phyloP scores from a whole-genome alignment of 805 yeast genomes.

The Suhomyces tanzawaensis region DNA sequence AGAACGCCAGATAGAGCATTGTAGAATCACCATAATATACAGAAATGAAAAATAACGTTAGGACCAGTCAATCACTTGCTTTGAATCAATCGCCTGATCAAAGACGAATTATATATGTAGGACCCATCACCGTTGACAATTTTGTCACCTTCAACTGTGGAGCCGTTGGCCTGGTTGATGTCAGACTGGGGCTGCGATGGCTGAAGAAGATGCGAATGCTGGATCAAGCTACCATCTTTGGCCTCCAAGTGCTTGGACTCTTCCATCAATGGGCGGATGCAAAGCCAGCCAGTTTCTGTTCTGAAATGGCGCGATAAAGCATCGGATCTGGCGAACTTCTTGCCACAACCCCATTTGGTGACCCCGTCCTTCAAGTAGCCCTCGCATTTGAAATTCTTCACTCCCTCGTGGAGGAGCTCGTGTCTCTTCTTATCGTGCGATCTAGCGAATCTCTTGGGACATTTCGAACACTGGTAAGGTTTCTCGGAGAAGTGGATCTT shows the following conservation, averaged over 20 bases:
- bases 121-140: conserved; percentile 2
- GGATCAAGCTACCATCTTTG: conserved; percentile 3
- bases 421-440: conserved; percentile 77
- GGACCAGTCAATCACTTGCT: conserved; percentile 4
- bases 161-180: not conserved
- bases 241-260: conserved; percentile 45
- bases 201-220: not conserved
- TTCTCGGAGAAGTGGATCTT: conserved; percentile 61
- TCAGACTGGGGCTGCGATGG: not conserved
- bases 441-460: conserved; percentile 70
- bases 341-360: conserved; percentile 74
- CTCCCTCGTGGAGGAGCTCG: conserved; percentile 72
- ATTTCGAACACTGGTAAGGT: conserved; percentile 63
- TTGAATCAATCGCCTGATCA: conserved; percentile 17
- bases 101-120: conserved; percentile 16
- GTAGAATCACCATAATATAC: not conserved
- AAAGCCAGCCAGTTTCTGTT: conserved; percentile 70
- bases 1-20: no score
- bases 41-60: no score
- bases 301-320: conserved; percentile 75
- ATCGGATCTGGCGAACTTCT: conserved; percentile 72
- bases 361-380: conserved; percentile 57
- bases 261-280: conserved; percentile 62
- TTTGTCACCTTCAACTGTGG: conserved; percentile 6
- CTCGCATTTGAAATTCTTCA: conserved; percentile 64